Percentiles rank a stretch among this genome's conserved stretches.
These are phyloP conservation scores for Agrostemma githago DNA, from an alignment of 148 eudicot genomes.

Conservation along the genomic window DNA sequence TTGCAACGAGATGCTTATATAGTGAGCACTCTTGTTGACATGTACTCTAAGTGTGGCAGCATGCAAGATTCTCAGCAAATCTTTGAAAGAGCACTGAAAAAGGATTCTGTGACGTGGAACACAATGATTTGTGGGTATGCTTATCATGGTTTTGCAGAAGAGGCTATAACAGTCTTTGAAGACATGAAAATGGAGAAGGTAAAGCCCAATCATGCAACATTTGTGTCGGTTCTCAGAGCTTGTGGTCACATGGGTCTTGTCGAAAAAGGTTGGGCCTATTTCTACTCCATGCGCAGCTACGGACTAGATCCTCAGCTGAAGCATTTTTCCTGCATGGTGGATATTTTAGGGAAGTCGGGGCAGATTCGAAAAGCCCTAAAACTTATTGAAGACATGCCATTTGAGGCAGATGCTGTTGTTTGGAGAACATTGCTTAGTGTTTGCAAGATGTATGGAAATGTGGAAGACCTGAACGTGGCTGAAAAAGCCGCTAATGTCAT, in stretches of 20 bases:
- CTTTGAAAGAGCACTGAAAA: constrained; percentile 53
- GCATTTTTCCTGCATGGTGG: constrained; percentile 87
- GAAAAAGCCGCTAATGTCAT: constrained; percentile 64
- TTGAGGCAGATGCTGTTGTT: constrained; percentile 74
- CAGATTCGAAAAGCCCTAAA: constrained; percentile 54
- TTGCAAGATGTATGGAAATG: constrained; percentile 79
- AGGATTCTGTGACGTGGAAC: constrained; percentile 88
- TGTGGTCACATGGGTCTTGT: constrained; percentile 86
- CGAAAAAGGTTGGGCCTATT: constrained; percentile 53
- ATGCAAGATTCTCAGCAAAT: constrained; percentile 63
- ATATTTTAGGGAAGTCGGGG: constrained; percentile 69
- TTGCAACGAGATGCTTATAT: constrained; percentile 66
- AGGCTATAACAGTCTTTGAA: constrained; percentile 53
- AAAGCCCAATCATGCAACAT: constrained; percentile 80
- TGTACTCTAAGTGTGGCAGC: constrained; percentile 89
- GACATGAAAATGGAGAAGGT: constrained; percentile 59
- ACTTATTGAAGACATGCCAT: constrained; percentile 73
- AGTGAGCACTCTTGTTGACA: constrained; percentile 80
- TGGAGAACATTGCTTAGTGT: constrained; percentile 86
- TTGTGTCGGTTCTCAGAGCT: constrained; percentile 79
- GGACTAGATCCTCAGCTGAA: constrained; percentile 67
- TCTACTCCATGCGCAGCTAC: constrained; percentile 52
- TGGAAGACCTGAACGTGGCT: constrained; percentile 76
- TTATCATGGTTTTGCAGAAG: constrained; percentile 76
- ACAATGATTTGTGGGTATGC: constrained; percentile 81